phyloP scores from a whole-genome alignment of 495 filamentous ascomycete species.

The Cryomyces minteri region DNA sequence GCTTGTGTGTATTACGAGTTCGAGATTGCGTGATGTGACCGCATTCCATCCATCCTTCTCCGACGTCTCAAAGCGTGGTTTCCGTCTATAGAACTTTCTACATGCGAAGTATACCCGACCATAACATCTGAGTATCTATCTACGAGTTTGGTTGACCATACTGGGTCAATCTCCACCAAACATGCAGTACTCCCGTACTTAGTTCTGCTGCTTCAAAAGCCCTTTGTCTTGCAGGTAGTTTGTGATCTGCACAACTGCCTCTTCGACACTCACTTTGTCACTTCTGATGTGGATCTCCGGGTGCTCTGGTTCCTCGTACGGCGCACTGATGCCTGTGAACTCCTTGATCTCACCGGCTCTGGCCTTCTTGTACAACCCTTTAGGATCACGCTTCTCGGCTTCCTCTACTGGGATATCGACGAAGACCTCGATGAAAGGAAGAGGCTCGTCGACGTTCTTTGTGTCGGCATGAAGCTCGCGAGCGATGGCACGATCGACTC shows the following conservation, averaged over 20 bases:
- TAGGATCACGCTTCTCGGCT: constrained; percentile 89
- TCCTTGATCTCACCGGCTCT: constrained; percentile 84
- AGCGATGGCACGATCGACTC: constrained; percentile 64
- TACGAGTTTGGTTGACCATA: too few species aligned
- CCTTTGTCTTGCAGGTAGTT: constrained; percentile 52
- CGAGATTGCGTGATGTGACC: constrained; percentile 33
- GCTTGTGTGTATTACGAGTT: constrained; percentile 97
- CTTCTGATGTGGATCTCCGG: constrained; percentile 76
- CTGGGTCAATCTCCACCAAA: too few species aligned
- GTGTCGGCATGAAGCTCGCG: constrained; percentile 52
- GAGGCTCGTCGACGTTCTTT: constrained; percentile 30
- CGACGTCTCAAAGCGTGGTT: too few species aligned
- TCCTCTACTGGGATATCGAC: constrained; percentile 76
- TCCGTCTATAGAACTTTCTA: too few species aligned
- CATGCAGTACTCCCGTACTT: too few species aligned
- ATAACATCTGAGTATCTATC: too few species aligned
- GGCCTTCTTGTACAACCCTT: constrained; percentile 96
- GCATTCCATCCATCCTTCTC: too few species aligned
- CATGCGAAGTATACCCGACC: too few species aligned
- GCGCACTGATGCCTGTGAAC: constrained; percentile 85
- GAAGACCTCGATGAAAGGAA: constrained; percentile 86
- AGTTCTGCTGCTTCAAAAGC: constrained; percentile 33
- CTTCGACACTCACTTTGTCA: constrained; percentile 57
- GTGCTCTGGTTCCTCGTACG: constrained; percentile 77
- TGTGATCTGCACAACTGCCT: constrained; percentile 70